Conservation (phyloP, 768 basidiomycete species). For the Lentinus brumalis region DNA sequence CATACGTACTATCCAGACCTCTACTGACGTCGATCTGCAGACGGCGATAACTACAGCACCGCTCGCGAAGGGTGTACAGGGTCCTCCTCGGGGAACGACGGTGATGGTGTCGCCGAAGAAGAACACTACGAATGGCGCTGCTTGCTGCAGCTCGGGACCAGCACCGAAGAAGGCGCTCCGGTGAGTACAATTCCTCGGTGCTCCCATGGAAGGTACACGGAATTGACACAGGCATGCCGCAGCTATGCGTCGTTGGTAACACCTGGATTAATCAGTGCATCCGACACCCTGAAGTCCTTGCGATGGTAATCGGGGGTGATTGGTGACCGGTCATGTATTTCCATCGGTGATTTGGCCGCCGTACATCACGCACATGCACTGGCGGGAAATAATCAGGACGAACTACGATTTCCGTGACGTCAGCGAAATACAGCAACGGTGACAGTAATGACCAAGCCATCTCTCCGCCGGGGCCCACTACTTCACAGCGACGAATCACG, state of each 20-base stretch:
- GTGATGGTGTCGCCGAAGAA: not conserved
- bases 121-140: slow-evolving; percentile 1
- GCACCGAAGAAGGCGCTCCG: not conserved
- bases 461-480: not conserved
- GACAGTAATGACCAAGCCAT: too few species aligned
- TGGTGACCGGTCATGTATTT: too few species aligned
- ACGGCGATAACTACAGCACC: slow-evolving; percentile 2
- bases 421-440: too few species aligned
- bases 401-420: too few species aligned
- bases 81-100: not conserved
- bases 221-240: not conserved
- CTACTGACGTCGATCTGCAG: not conserved
- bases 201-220: not conserved
- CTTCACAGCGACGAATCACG: not conserved
- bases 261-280: slow-evolving; percentile 8
- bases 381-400: too few species aligned
- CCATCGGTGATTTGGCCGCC: too few species aligned
- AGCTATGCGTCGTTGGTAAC: slow-evolving; percentile 7
- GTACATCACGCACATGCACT: too few species aligned
- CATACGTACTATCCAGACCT: not conserved
- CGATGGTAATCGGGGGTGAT: not conserved
- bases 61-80: not conserved
- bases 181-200: too few species aligned
- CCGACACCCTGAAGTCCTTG: slow-evolving; percentile 1
- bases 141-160: slow-evolving; percentile 11